phyloP scores from a whole-genome alignment of 176 grass and related monocot species.

The Cenchrus americanus region DNA sequence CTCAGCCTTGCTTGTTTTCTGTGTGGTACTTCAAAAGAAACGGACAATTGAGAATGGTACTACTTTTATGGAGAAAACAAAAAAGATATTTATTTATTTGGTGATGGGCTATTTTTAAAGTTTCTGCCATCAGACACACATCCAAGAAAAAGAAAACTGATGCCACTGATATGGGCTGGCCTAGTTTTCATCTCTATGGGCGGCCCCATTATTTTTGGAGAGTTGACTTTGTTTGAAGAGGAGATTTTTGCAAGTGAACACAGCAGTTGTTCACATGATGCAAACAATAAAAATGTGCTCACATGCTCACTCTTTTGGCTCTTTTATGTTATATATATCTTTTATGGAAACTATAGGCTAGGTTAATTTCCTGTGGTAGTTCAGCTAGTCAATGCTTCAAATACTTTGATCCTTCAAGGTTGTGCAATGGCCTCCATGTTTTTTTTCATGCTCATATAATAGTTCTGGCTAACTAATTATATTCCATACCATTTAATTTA shows the following conservation, averaged over 20 bases:
- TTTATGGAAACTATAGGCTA: neutral
- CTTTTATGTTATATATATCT: neutral
- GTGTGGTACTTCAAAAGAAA: conserved; percentile 15
- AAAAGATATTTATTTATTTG: neutral
- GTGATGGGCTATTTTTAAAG: neutral
- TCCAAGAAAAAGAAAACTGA: neutral
- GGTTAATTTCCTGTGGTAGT: neutral
- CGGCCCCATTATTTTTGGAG: neutral
- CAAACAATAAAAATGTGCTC: conserved; percentile 16
- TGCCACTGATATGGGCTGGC: neutral
- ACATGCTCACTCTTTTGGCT: conserved; percentile 22
- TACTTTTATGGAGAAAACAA: neutral
- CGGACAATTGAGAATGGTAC: neutral
- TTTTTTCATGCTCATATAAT: neutral
- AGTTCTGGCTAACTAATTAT: neutral
- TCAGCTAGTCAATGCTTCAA: neutral
- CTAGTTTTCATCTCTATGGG: conserved; percentile 29
- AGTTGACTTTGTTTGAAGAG: conserved; percentile 44
- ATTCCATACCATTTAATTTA: neutral
- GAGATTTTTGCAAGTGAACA: neutral
- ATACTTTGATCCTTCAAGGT: neutral
- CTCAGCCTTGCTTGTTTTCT: conserved; percentile 2
- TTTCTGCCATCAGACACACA: neutral
- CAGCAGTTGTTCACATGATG: conserved; percentile 41
- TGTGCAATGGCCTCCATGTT: neutral